Evolutionary conservation across 805 yeast species (phyloP), one percentile per base, ranked within the genome.

Genomic region (Ogataea angusta): DNA sequence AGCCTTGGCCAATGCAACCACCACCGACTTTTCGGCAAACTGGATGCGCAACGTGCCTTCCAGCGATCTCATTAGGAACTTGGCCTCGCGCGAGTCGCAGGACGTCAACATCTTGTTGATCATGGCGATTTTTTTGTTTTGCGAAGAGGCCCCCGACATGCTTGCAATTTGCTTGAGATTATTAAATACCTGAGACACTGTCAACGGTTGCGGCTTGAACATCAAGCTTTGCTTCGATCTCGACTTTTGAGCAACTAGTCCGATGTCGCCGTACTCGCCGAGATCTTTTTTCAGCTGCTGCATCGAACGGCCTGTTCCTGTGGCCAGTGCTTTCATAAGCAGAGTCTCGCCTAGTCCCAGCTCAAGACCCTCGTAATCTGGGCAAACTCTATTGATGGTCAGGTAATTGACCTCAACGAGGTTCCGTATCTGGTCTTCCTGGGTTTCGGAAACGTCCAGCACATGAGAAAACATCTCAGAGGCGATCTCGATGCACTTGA

Each of bases 31-130:
- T 52, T 91, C 98, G 0, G 97, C 98, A 49, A 91, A 73, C 3
- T 95, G 95, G 45, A 93, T 93, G 51, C 99, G 73, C 47, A 93
- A 67, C 52, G 91, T 93, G 1, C 98, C 96, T 59, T 93, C 98
- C 42, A 93, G 64, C 5, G 95, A 85, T 51, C 99, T 74, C 46
- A 93, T 85, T 46, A 93, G 69, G 56, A 80, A 93, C 59, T 91
- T 93, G 10, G 98, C 95, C 62, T 93, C 99, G 29, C 76, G 70
- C 6, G 86, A 85, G 47, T 81, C 79, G 56, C 96, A 86, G 0
- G 95, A 85, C 0, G 96, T 84, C 36, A 93, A 68, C 82, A 91
- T 72, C 57, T 79, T 76, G 57, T 85, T 89, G 53, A 93, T 93
- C 34, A 85, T 72, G 21, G 78, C 78, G 27, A 89, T 80, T 60